Base-by-base conservation (phyloP, 2,329 filamentous ascomycete genomes). In the Ustilaginoidea virens region DNA sequence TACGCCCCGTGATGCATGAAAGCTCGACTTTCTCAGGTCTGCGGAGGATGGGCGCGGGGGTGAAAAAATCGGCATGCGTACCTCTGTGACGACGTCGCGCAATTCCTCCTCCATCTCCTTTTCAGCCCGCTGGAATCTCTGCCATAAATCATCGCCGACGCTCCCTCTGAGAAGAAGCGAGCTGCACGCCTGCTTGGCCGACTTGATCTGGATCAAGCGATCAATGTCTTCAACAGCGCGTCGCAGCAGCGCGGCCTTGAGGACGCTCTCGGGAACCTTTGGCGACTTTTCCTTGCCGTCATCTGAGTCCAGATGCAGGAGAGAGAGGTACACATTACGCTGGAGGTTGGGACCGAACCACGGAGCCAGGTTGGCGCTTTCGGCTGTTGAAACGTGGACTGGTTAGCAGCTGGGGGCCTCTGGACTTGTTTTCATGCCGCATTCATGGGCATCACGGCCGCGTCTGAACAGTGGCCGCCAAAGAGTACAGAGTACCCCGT, bases 41-140 rank as follows among this genome's bases (percentile, higher is more conserved):
- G 5, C n/a, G 28, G 12, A 16, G 8, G 18, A 13, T 10, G 4
- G 17, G 17, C 14, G 34, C 28, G 30, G 25, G 31, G 10, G 31
- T 31, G 17, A 29, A 25, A 23, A 14, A 4, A 19, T 10, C 16
- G 17, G 10, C 15, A 25, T 14, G 11, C 66, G 36, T 53, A 92
- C 85, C 74, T 96, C 87, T 43, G 75, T 71, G 19, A 96, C 85
- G 15, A 96, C 87, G 55, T 98, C 90, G 44, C 82, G 73, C 36
- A 98, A 65, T 58, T 98, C 90, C 41, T 85, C 82, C 58, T 98
- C 86, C 64, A 96, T 92, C 58, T 98, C 90, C 61, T 92, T 86
- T 68, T 98, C 90, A 1, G 87, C 90, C 28, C 83, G 70, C 55
- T 76, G 58, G 54, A 96, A 93, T 22, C 87, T 69, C 61, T 94